Evolutionary conservation across 1,284 basidiomycete genomes (phyloP), one percentile per base, ranked within the genome.

Genomic region (Sporisorium exsertum): DNA sequence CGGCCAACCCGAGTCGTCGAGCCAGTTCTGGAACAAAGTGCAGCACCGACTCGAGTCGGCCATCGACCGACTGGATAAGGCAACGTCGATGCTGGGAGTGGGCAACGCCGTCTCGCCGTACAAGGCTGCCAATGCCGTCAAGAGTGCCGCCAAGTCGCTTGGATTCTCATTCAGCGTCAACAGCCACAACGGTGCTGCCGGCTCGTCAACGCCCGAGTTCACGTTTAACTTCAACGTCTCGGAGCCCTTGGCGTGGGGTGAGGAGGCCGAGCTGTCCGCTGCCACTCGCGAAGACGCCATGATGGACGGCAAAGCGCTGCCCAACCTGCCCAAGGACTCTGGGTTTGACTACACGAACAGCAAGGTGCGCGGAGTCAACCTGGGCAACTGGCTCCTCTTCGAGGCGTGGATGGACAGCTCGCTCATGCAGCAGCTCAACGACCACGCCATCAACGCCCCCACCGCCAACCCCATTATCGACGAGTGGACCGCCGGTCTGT

Each of bases 401-500:
- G 83, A 84, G 61, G 71, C 72, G 16, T 84, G 77, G 61, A 84
- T 84, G 65, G 81, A 83, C 40, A 72, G 67, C 56, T 55, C 73
- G 16, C 96, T 95, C 47, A 65, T 81, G 65, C 37, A 77, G 37
- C 53, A 71, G 26, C 69, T 77, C 53, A 82, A 84, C 64, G 55
- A 75, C 55, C 76, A 83, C 53, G 81, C 74, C 51, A 71, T 78
- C 70, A 81, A 81, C 57, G 77, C 78, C 0, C 78, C 78, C 32
- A 72, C 54, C 33, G 53, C 72, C 24, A 77, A 78, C 66, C 69
- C 71, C 10, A 80, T 85, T 37, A 75, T 94, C 64, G 94, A 95
- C 85, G 93, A 97, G 86, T 97, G 89, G 88, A 96, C 94, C 0
- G 95, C 93, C 78, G 89, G 91, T 58, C 88, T 91, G 80, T 89